Base-by-base conservation (phyloP, 495 filamentous ascomycete species). In the Hypomontagnella submonticulosa region DNA sequence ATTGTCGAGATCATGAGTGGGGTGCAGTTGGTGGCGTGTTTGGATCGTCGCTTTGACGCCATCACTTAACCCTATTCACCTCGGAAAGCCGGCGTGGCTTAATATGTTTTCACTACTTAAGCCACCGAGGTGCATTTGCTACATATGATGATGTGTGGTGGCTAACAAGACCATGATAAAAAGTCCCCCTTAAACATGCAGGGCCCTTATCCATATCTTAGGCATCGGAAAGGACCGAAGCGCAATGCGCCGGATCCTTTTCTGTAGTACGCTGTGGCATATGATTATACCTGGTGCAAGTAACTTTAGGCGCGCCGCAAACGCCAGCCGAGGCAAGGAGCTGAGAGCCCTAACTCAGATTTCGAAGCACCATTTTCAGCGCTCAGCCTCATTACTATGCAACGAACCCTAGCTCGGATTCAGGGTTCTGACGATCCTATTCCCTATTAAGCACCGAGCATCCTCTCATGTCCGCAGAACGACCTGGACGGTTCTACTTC, bases 321-420 rank as follows among this genome's bases (percentile, higher is more conserved):
- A 43, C 51, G 48, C 58, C 48, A 63, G 58, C 64, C 58, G 58
- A 63, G 64, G 58, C 58, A 56, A 61, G 53, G 64, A 67, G 64
- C 64, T 67, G 64, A 67, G 58, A 68, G 65, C 65, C 53, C 57
- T 53, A 63, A 48, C 42, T 63, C 27, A 27, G 48, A 55, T 27
- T 54, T 58, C 32, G 6, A 33, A 55, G 36, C 42, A 30, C 34
- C 50, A 43, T 56, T 69, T 61, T 69, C 66, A 69, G 66, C 66
- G 56, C 66, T 69, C 66, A 69, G 66, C 66, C 66, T 69, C 66
- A 60, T 33, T 69, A 59, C 50, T 57, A 16, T 69, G 55, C 60
- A 61, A 64, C 50, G 51, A 46, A 63, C 56, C 66, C 66, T 55
- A 64, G 66, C 51, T 55, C 41, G 30, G 18, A 63, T 50, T 64